phyloP scores from a whole-genome alignment of 169 alveolate genomes.

The Babesia sp. region DNA sequence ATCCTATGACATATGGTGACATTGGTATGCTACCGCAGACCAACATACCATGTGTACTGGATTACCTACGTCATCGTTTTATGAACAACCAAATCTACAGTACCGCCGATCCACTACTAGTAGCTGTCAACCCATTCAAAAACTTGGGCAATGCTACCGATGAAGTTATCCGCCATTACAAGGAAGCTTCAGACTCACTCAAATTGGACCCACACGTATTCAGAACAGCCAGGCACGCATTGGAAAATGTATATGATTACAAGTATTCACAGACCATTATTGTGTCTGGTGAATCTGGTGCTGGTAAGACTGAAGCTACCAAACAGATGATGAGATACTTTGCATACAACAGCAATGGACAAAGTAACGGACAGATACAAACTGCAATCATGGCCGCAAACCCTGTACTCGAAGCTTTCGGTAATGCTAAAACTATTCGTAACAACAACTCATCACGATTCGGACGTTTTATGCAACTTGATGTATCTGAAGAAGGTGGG shows the following conservation, averaged over 20 bases:
- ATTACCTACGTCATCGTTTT: constrained; percentile 80
- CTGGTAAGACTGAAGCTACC: constrained; percentile 99
- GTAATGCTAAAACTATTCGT: constrained; percentile 97
- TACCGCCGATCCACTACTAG: constrained; percentile 89
- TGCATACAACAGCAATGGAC: constrained; percentile 74
- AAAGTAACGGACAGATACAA: constrained; percentile 69
- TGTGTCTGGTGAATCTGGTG: constrained; percentile 98
- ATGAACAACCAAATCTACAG: constrained; percentile 87
- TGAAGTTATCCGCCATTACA: constrained; percentile 78
- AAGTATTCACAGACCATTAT: constrained; percentile 91
- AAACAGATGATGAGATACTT: constrained; percentile 91
- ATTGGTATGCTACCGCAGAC: constrained; percentile 87
- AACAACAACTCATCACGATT: constrained; percentile 97
- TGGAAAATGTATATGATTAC: constrained; percentile 84
- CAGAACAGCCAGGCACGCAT: constrained; percentile 85
- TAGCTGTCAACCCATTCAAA: constrained; percentile 88
- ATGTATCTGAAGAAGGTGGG: constrained; percentile 86
- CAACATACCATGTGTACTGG: constrained; percentile 85
- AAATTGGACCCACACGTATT: constrained; percentile 87
- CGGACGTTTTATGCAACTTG: constrained; percentile 95
- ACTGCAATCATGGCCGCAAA: constrained; percentile 91
- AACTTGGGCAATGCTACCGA: constrained; percentile 87
- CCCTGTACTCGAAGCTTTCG: constrained; percentile 98
- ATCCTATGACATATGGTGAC: constrained; percentile 89
- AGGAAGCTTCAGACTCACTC: constrained; percentile 77